Percentiles rank a stretch among this genome's conserved stretches.
Evolutionary conservation across 345 rosid genomes (phyloP).

Genomic region (Populus alba): DNA sequence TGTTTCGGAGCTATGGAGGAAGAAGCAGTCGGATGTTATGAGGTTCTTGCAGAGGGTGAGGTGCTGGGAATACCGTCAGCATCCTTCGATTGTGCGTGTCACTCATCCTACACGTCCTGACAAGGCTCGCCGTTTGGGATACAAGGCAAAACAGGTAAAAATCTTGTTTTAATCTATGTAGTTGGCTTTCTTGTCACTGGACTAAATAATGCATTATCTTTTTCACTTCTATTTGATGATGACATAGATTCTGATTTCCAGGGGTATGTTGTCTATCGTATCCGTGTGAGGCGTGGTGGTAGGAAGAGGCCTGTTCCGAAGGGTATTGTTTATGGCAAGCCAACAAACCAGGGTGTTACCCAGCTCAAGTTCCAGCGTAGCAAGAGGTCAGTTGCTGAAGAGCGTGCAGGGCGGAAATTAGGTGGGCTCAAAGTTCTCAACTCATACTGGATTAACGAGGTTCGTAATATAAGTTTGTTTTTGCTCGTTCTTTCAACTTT

Average conservation of each 20-base stretch:
- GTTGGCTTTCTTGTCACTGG: neutral
- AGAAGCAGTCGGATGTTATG: constrained; percentile 44
- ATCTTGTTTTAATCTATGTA: neutral
- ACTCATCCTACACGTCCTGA: constrained; percentile 40
- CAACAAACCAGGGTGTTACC: constrained; percentile 44
- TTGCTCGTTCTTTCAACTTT: neutral
- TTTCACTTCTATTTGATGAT: neutral
- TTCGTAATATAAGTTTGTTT: neutral
- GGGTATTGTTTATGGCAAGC: constrained; percentile 45
- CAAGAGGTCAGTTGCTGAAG: constrained; percentile 45
- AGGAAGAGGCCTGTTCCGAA: constrained; percentile 44
- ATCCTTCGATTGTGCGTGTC: constrained; percentile 38
- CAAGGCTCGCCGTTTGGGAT: constrained; percentile 40
- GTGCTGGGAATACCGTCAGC: constrained; percentile 45
- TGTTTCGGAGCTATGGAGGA: constrained; percentile 44
- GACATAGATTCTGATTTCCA: neutral
- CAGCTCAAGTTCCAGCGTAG: constrained; percentile 42
- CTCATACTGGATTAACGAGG: constrained; percentile 44
- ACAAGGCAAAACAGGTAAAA: constrained; percentile 42
- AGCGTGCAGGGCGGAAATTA: constrained; percentile 41
- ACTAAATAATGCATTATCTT: neutral
- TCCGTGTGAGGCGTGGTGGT: constrained; percentile 42
- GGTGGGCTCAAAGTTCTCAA: constrained; percentile 41
- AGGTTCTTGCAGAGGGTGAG: constrained; percentile 41
- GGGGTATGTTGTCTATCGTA: constrained; percentile 41